These are phyloP conservation scores for Bipolaris cookei DNA, from an alignment of 2,329 filamentous ascomycete genomes.

Conservation along the genomic window DNA sequence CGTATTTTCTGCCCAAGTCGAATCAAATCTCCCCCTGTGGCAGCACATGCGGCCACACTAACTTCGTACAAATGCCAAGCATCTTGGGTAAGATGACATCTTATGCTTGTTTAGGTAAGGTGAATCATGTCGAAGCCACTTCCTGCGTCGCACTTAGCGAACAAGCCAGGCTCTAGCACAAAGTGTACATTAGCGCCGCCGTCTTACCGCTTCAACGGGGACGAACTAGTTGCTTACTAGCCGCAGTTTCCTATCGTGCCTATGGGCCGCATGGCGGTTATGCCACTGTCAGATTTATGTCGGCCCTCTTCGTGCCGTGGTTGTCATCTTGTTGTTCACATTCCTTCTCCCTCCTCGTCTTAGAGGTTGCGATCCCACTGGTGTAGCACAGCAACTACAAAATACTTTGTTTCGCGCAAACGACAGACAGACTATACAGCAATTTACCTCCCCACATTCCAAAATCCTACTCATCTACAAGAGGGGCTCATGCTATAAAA, in stretches of 20 bases:
- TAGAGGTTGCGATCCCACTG: neutral
- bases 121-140: neutral
- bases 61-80: neutral
- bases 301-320: neutral
- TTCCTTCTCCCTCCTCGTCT: neutral
- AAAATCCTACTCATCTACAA: neutral
- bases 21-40: neutral
- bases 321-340: neutral
- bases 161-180: conserved; percentile 4
- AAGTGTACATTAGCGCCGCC: conserved; percentile 8
- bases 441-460: neutral
- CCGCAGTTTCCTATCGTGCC: conserved; percentile 5
- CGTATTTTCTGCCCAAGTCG: neutral
- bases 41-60: neutral
- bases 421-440: neutral
- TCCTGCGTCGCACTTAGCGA: conserved; percentile 1
- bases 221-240: conserved; percentile 7
- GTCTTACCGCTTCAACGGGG: conserved; percentile 14
- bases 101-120: conserved; percentile 3
- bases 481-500: neutral
- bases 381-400: neutral
- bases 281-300: neutral
- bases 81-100: neutral
- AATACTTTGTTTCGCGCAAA: neutral
- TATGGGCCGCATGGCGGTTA: conserved; percentile 7